Base-by-base conservation (phyloP, 305 asterid genomes). In the Fraxinus ornus region DNA sequence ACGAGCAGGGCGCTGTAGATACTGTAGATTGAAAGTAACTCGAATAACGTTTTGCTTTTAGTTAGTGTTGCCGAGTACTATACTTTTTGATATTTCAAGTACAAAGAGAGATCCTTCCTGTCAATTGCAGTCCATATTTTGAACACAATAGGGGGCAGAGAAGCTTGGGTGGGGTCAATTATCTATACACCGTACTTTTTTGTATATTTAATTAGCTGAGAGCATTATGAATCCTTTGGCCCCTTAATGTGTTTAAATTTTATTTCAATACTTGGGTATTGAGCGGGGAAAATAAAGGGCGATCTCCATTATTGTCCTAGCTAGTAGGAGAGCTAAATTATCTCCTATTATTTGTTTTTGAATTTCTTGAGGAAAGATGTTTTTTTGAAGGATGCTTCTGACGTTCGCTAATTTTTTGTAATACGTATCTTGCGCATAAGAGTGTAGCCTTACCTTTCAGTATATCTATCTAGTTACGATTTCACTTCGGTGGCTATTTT, bases 1-100 rank as follows among this genome's bases (percentile, higher is more conserved):
- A 73, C 7, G 32, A 17, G 64, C 74, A 30, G 35, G 37, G 55
- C 44, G 10, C 19, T 84, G 89, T 87, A 86, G 77, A 87, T 89
- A 87, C 78, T 26, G 15, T 64, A 64, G 73, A 64, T 64, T 3
- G 35, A 3, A 64, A 7, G 33, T 26, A 22, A 9, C 33, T 2
- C 7, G 12, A 8, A 64, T 64, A 24, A 12, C 17, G 28, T 64
- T 64, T 26, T 64, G 36, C 36, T 22, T 64, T 64, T 64, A 24
- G 73, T 24, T 64, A 5, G 70, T 19, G 10, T 17, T 64, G 28
- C 72, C 0, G 30, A 64, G 28, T 10, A 24, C 17, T 64, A 7
- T 21, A 22, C 1, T 13, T 64, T 24, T 26, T 10, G 3, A 7
- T 64, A 4, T 10, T 19, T 60, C 1, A 7, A 7, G 28, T 21